Conservation (phyloP, 495 filamentous ascomycete species). For the Hyaloscypha bicolor region DNA sequence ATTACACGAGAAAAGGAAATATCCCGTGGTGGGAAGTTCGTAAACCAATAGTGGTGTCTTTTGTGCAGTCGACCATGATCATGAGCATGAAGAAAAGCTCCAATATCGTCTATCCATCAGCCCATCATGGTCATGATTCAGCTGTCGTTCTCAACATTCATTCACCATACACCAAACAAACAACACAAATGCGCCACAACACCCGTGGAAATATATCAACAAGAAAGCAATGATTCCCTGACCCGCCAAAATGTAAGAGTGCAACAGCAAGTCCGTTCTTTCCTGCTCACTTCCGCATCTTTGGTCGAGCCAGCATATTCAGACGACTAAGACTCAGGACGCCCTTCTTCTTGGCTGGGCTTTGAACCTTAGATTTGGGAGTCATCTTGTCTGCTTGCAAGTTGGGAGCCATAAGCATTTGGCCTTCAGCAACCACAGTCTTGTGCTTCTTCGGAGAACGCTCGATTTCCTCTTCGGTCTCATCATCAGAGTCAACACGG, state of each 20-base stretch:
- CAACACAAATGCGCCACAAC: not conserved
- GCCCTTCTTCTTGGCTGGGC: slow-evolving; percentile 28
- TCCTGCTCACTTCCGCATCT: slow-evolving; percentile 38
- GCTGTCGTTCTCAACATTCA: slow-evolving; percentile 2
- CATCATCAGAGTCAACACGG: slow-evolving; percentile 53
- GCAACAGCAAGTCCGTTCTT: not conserved
- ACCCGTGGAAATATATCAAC: slow-evolving; percentile 3
- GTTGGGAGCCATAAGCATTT: slow-evolving; percentile 28
- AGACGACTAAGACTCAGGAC: slow-evolving; percentile 50
- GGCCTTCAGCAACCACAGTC: slow-evolving; percentile 19
- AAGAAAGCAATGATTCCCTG: not conserved
- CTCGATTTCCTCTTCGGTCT: slow-evolving; percentile 40
- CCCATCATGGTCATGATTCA: slow-evolving; percentile 12
- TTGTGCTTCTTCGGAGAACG: slow-evolving; percentile 47
- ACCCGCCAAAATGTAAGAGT: not conserved
- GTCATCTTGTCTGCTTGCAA: slow-evolving; percentile 17
- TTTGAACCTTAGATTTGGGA: slow-evolving; percentile 11
- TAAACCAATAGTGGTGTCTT: no score
- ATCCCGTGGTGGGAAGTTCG: slow-evolving; percentile 2
- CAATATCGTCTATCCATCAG: slow-evolving; percentile 6
- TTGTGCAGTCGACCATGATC: not conserved
- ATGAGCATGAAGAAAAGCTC: slow-evolving; percentile 12
- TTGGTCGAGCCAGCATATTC: slow-evolving; percentile 55
- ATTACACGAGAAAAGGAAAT: slow-evolving; percentile 6
- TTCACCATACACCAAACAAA: slow-evolving; percentile 9